Evolutionary conservation across 345 rosid genomes (phyloP), one percentile per base, ranked within the genome.

Genomic region (Citrus unshiu): DNA sequence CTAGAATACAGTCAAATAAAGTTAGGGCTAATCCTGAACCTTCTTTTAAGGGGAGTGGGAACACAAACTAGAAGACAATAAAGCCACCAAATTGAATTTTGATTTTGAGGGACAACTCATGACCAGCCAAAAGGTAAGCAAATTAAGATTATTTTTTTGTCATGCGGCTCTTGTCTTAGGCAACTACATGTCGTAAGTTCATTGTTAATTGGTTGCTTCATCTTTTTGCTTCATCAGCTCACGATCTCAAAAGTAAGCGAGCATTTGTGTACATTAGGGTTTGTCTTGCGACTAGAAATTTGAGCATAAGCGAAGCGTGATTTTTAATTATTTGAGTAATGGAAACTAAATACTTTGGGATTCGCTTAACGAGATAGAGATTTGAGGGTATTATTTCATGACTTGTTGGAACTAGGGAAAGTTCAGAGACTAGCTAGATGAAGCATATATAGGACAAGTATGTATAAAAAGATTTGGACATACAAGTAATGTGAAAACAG

Each of bases 1-100:
- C 64, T 76, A 73, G 75, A 68, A 40, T 46, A 56, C 82, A 77
- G 82, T 74, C 80, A 77, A 80, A 78, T 58, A 83, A 82, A 73
- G 70, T 77, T 75, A 29, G 68, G 61, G 39, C 54, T 68, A 80
- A 78, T 77, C 58, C 58, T 35, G 22, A 22, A 66, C 79, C 89
- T 72, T 83, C 83, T 89, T 89, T 87, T 87, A 85, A 88, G 86
- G 87, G 73, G 81, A 22, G 84, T 84, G 85, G 74, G 82, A 88
- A 85, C 90, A 86, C 72, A 80, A 80, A 81, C 73, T 77, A 87
- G 83, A 87, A 78, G 91, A 91, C 93, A 91, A 76, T 54, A 80
- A 80, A 85, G 89, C 88, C 88, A 88, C 86, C 86, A 80, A 75
- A 59, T 83, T 74, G 75, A 81, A 81, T 80, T 63, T 79, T 76